Percentiles rank a stretch among this genome's conserved stretches.
Conservation (phyloP, 2,329 filamentous ascomycete species). For the Pyrenophora graminea region DNA sequence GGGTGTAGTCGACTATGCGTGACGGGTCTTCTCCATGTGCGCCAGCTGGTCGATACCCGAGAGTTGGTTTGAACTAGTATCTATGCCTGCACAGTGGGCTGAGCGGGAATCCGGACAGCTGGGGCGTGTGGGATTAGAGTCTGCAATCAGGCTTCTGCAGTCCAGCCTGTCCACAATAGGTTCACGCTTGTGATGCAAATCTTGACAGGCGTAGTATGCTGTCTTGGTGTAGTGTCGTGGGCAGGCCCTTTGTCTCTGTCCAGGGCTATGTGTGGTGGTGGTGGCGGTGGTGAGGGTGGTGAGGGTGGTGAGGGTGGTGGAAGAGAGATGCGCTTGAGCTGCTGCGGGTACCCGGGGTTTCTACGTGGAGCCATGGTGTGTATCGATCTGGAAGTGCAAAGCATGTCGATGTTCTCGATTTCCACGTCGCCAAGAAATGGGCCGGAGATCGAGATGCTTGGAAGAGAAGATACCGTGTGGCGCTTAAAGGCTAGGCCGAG, state of each 20-base stretch:
- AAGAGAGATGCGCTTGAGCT: neutral
- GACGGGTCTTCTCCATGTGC: conserved; percentile 22
- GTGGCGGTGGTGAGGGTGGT: neutral
- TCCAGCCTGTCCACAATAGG: neutral
- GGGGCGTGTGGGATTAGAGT: neutral
- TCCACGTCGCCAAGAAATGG: conserved; percentile 19
- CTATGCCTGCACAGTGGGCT: neutral
- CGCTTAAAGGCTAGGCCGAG: conserved; percentile 13
- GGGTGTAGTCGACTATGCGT: conserved; percentile 12
- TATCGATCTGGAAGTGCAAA: conserved; percentile 14
- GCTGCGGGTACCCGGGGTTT: neutral
- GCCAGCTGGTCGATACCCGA: conserved; percentile 6
- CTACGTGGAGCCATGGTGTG: conserved; percentile 19
- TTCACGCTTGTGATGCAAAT: neutral
- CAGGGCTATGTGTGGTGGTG: neutral
- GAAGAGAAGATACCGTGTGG: conserved; percentile 7
- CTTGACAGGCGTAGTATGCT: neutral
- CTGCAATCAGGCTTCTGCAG: neutral
- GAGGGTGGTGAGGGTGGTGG: neutral
- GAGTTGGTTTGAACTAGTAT: neutral
- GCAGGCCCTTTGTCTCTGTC: too few species aligned
- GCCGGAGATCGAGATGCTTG: conserved; percentile 20
- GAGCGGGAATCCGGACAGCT: neutral
- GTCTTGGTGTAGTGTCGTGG: too few species aligned
- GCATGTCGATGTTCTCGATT: conserved; percentile 23